These are phyloP conservation scores for Fusarium illudens DNA, from an alignment of 2,329 filamentous ascomycete genomes.

Conservation along the genomic window DNA sequence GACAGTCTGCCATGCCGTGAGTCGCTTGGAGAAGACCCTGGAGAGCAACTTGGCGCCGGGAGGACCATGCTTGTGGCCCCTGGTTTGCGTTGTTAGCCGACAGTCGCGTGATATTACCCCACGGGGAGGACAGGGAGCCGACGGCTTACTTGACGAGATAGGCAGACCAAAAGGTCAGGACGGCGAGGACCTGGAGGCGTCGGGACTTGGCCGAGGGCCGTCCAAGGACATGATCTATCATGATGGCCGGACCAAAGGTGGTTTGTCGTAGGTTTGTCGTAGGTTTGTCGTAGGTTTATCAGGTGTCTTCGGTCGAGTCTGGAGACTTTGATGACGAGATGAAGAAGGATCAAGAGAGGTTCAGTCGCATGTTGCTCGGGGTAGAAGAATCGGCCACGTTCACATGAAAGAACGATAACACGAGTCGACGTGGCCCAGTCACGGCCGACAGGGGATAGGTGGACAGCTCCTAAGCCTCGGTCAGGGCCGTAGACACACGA, in stretches of 20 bases:
- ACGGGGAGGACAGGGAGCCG: neutral
- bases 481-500: constrained; percentile 9
- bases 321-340: constrained; percentile 3
- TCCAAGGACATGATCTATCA: constrained; percentile 90
- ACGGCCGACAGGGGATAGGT: neutral
- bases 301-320: neutral
- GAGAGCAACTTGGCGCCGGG: constrained; percentile 77
- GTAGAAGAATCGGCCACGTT: constrained; percentile 25
- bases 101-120: constrained; percentile 1
- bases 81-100: constrained; percentile 49
- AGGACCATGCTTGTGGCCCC: constrained; percentile 89
- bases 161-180: constrained; percentile 88
- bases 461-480: constrained; percentile 27
- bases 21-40: constrained; percentile 69
- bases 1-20: constrained; percentile 91
- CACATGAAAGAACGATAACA: constrained; percentile 37
- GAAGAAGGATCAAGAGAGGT: constrained; percentile 18
- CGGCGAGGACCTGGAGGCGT: constrained; percentile 89
- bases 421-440: constrained; percentile 7
- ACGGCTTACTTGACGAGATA: constrained; percentile 76
- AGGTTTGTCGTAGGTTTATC: neutral
- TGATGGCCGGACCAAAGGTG: constrained; percentile 40
- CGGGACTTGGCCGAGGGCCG: constrained; percentile 90
- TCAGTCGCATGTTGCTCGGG: constrained; percentile 30
- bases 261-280: too few relatives aligned